Percentiles rank a stretch among this genome's conserved stretches.
Evolutionary conservation across 768 basidiomycete species (phyloP).

Genomic region (Stropharia rugosoannulata): DNA sequence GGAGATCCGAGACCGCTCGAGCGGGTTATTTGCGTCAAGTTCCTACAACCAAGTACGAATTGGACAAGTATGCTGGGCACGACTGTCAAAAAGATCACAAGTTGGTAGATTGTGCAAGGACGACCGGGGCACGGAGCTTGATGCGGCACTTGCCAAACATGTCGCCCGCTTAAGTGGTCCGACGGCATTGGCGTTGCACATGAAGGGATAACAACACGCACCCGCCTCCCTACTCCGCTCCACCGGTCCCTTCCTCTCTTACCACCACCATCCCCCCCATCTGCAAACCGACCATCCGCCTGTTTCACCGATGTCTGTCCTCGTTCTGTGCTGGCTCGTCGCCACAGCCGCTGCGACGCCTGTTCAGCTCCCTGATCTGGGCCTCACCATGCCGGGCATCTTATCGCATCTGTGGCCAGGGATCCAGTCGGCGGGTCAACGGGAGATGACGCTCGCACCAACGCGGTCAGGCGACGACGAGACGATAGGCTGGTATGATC

Average conservation of each 20-base stretch:
- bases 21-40: not conserved
- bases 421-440: constrained; percentile 1
- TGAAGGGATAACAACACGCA: constrained; percentile 2
- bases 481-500: constrained; percentile 55
- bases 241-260: constrained; percentile 8
- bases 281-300: not conserved
- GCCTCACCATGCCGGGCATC: constrained; percentile 14
- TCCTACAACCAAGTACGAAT: not conserved
- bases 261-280: not conserved
- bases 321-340: constrained; percentile 19
- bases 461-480: not conserved
- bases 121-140: not conserved
- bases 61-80: not conserved
- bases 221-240: constrained; percentile 6
- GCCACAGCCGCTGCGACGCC: constrained; percentile 16
- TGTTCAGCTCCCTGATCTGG: constrained; percentile 10
- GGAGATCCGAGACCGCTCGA: not conserved
- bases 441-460: not conserved
- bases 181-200: too few species aligned
- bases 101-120: not conserved
- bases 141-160: not conserved
- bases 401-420: constrained; percentile 5
- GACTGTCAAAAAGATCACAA: not conserved
- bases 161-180: not conserved
- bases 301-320: constrained; percentile 12